Evolutionary conservation across 2,329 filamentous ascomycete genomes (phyloP).

Genomic region (Didymella glomerata): DNA sequence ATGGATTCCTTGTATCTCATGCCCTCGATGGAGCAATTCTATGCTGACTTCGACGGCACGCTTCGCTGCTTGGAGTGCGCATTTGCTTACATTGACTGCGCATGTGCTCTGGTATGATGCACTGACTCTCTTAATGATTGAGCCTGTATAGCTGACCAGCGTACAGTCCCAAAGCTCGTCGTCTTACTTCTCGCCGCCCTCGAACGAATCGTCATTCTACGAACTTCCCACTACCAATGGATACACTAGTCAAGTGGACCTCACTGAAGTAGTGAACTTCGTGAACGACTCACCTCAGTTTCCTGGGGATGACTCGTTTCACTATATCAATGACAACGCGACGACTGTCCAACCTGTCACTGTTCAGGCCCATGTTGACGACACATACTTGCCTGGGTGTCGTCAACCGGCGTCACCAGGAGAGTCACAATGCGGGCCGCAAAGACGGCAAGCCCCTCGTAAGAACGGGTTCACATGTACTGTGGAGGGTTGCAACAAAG

Average conservation of each 20-base stretch:
- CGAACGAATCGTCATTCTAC: slow-evolving; percentile 13
- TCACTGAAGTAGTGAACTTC: slow-evolving; percentile 10
- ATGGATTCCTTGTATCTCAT: slow-evolving; percentile 35
- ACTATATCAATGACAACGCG: slow-evolving; percentile 35
- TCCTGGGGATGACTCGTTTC: slow-evolving; percentile 25
- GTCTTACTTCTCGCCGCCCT: slow-evolving; percentile 4
- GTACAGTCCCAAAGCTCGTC: slow-evolving; percentile 27
- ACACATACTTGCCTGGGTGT: slow-evolving; percentile 44
- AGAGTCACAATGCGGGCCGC: slow-evolving; percentile 18
- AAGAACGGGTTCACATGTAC: slow-evolving; percentile 40
- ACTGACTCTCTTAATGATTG: not conserved
- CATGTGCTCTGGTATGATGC: slow-evolving; percentile 30
- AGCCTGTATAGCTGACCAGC: slow-evolving; percentile 10
- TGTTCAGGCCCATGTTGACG: slow-evolving; percentile 38
- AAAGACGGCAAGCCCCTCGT: slow-evolving; percentile 38
- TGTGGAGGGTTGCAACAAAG: slow-evolving; percentile 32
- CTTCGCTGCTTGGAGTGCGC: slow-evolving; percentile 39
- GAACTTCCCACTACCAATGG: slow-evolving; percentile 12
- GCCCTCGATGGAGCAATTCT: slow-evolving; percentile 34
- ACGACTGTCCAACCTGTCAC: slow-evolving; percentile 41
- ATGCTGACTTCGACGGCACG: slow-evolving; percentile 37
- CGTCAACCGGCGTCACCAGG: slow-evolving; percentile 21
- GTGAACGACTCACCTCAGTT: not conserved
- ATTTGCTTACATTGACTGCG: slow-evolving; percentile 31
- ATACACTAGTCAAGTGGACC: slow-evolving; percentile 14